Percentiles rank a stretch among this genome's conserved stretches.
Evolutionary conservation across 2,329 filamentous ascomycete species (phyloP).

Genomic region (Penicillium sp.): DNA sequence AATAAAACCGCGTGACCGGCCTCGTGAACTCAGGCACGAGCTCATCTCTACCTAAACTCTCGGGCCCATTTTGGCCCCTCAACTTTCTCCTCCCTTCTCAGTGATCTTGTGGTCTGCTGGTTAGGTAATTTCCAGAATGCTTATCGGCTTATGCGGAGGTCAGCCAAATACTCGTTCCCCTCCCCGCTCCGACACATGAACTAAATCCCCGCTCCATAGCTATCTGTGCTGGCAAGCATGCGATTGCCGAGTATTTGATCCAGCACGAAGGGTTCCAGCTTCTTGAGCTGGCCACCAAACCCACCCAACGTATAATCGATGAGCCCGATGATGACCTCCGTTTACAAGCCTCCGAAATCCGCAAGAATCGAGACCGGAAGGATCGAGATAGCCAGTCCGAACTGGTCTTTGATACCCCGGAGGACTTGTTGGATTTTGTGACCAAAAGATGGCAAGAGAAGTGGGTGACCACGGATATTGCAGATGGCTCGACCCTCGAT

Average conservation of each 20-base stretch:
- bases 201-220: constrained; percentile 57
- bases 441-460: constrained; percentile 81
- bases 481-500: constrained; percentile 74
- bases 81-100: not conserved
- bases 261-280: constrained; percentile 81
- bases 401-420: constrained; percentile 64
- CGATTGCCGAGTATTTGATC: constrained; percentile 85
- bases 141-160: constrained; percentile 60
- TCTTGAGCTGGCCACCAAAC: constrained; percentile 62
- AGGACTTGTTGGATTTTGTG: constrained; percentile 79
- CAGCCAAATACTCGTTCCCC: constrained; percentile 26
- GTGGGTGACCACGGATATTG: constrained; percentile 86
- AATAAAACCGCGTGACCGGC: constrained; percentile 13
- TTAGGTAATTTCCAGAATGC: constrained; percentile 45
- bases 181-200: constrained; percentile 15
- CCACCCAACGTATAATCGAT: constrained; percentile 32
- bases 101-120: not conserved
- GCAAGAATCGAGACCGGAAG: constrained; percentile 25
- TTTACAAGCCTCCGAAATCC: constrained; percentile 35
- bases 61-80: not conserved
- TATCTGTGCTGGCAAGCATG: constrained; percentile 91
- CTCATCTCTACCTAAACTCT: not conserved
- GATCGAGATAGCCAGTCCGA: constrained; percentile 30
- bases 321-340: constrained; percentile 38
- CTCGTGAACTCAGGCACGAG: constrained; percentile 8